These are phyloP conservation scores for Ophiostoma sp. DNA, from an alignment of 2,329 filamentous ascomycete species.

Conservation along the genomic window DNA sequence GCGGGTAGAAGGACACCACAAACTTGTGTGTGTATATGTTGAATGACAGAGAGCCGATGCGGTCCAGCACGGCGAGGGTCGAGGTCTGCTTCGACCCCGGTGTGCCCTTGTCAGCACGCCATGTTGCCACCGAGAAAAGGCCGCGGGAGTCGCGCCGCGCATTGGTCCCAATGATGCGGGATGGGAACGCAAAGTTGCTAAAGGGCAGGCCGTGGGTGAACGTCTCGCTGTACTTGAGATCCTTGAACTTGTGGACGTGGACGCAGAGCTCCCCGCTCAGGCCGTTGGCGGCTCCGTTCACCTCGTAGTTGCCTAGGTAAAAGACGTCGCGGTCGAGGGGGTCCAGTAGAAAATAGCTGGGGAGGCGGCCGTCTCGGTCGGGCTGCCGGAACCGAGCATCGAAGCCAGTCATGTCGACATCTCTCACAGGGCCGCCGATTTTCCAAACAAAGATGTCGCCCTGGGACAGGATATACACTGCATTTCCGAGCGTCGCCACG, in stretches of 20 bases:
- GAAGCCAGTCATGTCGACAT: slow-evolving; percentile 21
- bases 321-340: slow-evolving; percentile 21
- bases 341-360: slow-evolving; percentile 24
- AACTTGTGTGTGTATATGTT: slow-evolving; percentile 25
- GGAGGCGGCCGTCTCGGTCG: slow-evolving; percentile 23
- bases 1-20: slow-evolving; percentile 17
- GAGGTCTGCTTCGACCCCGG: slow-evolving; percentile 4
- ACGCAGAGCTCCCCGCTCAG: slow-evolving; percentile 19
- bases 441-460: slow-evolving; percentile 22
- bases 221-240: slow-evolving; percentile 19
- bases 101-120: slow-evolving; percentile 18
- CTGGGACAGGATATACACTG: slow-evolving; percentile 21
- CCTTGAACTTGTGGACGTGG: slow-evolving; percentile 23
- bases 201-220: slow-evolving; percentile 19
- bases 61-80: neutral
- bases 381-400: slow-evolving; percentile 21
- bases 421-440: slow-evolving; percentile 19
- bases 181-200: slow-evolving; percentile 16
- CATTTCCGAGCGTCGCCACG: slow-evolving; percentile 22
- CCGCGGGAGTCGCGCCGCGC: slow-evolving; percentile 21
- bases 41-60: slow-evolving; percentile 23
- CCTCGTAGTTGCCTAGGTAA: slow-evolving; percentile 22
- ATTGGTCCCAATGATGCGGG: slow-evolving; percentile 19
- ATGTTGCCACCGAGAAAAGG: slow-evolving; percentile 21
- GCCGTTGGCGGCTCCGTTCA: slow-evolving; percentile 6